Percentiles rank a stretch among this genome's conserved stretches.
Conservation (phyloP, 306 rosid species). For the Cicer chorassanicum region DNA sequence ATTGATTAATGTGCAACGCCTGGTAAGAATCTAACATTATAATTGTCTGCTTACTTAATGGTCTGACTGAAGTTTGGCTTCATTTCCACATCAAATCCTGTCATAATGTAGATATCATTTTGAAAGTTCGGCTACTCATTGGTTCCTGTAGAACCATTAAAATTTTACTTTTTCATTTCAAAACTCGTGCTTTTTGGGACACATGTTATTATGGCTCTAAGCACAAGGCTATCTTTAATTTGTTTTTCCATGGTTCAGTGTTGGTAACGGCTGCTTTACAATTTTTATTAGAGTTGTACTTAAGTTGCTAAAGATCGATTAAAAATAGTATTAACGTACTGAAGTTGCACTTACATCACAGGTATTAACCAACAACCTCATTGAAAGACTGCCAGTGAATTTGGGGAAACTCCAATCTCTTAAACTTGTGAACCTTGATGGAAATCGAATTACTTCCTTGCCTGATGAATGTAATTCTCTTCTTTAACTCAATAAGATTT, state of each 20-base stretch:
- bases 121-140: conserved; percentile 18
- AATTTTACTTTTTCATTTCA: conserved; percentile 18
- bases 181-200: conserved; percentile 19
- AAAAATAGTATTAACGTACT: conserved; percentile 15
- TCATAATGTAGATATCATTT: conserved; percentile 2
- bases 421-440: conserved; percentile 82
- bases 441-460: conserved; percentile 76
- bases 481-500: conserved; percentile 49
- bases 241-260: background rate
- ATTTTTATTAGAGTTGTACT: background rate
- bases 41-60: conserved; percentile 22
- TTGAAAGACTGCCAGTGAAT: conserved; percentile 81
- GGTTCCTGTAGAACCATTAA: background rate
- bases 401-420: conserved; percentile 92
- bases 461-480: conserved; percentile 98
- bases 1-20: conserved; percentile 75
- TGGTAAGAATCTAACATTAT: conserved; percentile 60
- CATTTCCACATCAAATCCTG: background rate
- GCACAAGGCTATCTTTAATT: no score
- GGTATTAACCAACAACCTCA: conserved; percentile 81
- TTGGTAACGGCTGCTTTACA: background rate
- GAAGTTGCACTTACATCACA: conserved; percentile 51
- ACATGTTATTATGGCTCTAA: background rate
- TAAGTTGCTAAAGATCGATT: background rate
- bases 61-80: conserved; percentile 17